Conservation (phyloP, 2,329 filamentous ascomycete species). For the Zasmidium cellare region DNA sequence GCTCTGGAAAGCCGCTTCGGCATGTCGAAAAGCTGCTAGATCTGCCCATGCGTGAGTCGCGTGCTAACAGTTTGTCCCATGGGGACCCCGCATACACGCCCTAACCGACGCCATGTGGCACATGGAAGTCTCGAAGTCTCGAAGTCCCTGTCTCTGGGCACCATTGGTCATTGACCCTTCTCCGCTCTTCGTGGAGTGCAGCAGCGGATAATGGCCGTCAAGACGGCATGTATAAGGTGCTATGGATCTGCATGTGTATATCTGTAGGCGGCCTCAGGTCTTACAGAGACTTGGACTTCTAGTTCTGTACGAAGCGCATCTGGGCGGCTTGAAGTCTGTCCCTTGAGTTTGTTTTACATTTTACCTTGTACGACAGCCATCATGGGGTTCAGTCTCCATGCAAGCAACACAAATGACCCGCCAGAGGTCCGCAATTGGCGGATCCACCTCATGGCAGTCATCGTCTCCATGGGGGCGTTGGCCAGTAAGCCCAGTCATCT, state of each 20-base stretch:
- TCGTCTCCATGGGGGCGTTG: constrained; percentile 46
- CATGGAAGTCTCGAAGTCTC: neutral
- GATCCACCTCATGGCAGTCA: constrained; percentile 62
- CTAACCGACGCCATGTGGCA: neutral
- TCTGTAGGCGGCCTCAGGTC: constrained; percentile 2
- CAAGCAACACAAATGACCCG: constrained; percentile 45
- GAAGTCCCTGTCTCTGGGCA: neutral
- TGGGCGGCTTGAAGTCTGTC: neutral
- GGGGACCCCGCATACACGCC: neutral
- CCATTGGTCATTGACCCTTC: neutral
- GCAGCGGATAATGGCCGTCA: neutral
- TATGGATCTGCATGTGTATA: neutral
- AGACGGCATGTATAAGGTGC: neutral
- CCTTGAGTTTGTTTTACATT: neutral
- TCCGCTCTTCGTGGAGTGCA: neutral
- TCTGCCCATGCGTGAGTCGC: neutral
- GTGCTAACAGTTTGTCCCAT: neutral
- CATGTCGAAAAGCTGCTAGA: neutral
- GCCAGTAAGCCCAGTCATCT: constrained; percentile 29
- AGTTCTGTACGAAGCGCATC: neutral
- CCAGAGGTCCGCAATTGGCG: constrained; percentile 69
- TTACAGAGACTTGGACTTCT: neutral
- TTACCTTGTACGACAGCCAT: neutral
- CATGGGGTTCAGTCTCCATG: constrained; percentile 19
- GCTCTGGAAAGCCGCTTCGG: neutral